Conservation (phyloP, 495 filamentous ascomycete species). For the Penicillium waksmanii region DNA sequence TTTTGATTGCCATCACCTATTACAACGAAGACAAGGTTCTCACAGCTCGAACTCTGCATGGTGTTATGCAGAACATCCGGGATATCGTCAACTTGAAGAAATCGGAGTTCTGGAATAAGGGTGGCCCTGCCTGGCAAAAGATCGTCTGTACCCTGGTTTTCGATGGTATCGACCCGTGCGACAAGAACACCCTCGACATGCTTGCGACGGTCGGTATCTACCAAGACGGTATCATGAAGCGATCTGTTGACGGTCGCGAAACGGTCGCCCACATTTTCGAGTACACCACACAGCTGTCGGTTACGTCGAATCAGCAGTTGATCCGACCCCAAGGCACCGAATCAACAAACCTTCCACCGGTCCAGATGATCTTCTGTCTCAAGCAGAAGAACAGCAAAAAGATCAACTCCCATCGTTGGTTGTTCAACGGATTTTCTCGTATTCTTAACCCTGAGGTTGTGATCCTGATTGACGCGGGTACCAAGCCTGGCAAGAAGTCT, state of each 20-base stretch:
- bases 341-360: slow-evolving; percentile 83
- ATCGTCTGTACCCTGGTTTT: slow-evolving; percentile 96
- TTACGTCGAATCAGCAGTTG: slow-evolving; percentile 91
- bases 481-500: slow-evolving; percentile 90
- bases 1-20: slow-evolving; percentile 96
- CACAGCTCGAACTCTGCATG: slow-evolving; percentile 88
- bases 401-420: slow-evolving; percentile 99
- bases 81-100: slow-evolving; percentile 98
- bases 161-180: slow-evolving; percentile 95
- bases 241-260: slow-evolving; percentile 93
- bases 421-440: slow-evolving; percentile 96
- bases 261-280: slow-evolving; percentile 98
- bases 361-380: slow-evolving; percentile 98
- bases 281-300: slow-evolving; percentile 98
- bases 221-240: slow-evolving; percentile 98
- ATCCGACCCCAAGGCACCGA: slow-evolving; percentile 86
- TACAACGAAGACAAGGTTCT: slow-evolving; percentile 99
- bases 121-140: slow-evolving; percentile 98
- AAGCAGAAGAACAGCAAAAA: slow-evolving; percentile 99
- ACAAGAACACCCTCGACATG: slow-evolving; percentile 94
- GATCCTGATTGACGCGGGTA: slow-evolving; percentile 95
- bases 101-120: slow-evolving; percentile 99
- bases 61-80: slow-evolving; percentile 97
- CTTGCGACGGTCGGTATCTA: slow-evolving; percentile 93
- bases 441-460: slow-evolving; percentile 96